Evolutionary conservation across 2,329 filamentous ascomycete species (phyloP).

Genomic region (Chrysosporium keratinophilum): DNA sequence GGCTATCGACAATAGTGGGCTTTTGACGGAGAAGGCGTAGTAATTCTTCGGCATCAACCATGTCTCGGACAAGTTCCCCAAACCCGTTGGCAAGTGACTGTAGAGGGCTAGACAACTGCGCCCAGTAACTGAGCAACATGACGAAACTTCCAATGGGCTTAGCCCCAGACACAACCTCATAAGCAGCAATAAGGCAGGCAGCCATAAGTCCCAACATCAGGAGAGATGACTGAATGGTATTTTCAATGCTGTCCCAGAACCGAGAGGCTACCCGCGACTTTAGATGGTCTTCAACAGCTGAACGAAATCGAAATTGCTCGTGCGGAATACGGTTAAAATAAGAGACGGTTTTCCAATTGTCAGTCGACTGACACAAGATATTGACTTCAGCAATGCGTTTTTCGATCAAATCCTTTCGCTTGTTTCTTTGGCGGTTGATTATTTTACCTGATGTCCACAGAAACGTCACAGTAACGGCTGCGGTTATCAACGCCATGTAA

Average conservation of each 20-base stretch:
- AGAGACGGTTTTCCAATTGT: conserved; percentile 50
- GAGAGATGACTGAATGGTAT: conserved; percentile 37
- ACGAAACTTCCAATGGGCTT: conserved; percentile 52
- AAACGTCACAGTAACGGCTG: conserved; percentile 41
- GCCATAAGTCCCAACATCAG: conserved; percentile 42
- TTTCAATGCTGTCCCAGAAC: conserved; percentile 26
- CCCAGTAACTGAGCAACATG: conserved; percentile 57
- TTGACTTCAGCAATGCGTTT: conserved; percentile 42
- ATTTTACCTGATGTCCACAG: conserved; percentile 40
- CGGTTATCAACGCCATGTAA: conserved; percentile 46
- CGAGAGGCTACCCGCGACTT: conserved; percentile 29
- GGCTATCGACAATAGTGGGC: conserved; percentile 35
- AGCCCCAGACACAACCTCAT: conserved; percentile 41
- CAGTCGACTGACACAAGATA: conserved; percentile 48
- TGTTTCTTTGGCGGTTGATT: conserved; percentile 30
- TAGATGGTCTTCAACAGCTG: conserved; percentile 32
- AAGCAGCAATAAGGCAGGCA: conserved; percentile 44
- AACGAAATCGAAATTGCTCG: conserved; percentile 42
- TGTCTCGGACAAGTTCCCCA: conserved; percentile 40
- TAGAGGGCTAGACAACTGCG: conserved; percentile 40
- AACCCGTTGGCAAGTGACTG: conserved; percentile 43
- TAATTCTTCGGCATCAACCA: conserved; percentile 53
- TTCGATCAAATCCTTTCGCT: conserved; percentile 32
- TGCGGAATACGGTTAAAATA: conserved; percentile 49
- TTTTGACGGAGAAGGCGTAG: conserved; percentile 41